A percentile compares a stretch with the other conserved stretches of the same genome.
These are phyloP conservation scores for Chaetomiaceae sp. DNA, from an alignment of 2,329 filamentous ascomycete species.

Conservation along the genomic window DNA sequence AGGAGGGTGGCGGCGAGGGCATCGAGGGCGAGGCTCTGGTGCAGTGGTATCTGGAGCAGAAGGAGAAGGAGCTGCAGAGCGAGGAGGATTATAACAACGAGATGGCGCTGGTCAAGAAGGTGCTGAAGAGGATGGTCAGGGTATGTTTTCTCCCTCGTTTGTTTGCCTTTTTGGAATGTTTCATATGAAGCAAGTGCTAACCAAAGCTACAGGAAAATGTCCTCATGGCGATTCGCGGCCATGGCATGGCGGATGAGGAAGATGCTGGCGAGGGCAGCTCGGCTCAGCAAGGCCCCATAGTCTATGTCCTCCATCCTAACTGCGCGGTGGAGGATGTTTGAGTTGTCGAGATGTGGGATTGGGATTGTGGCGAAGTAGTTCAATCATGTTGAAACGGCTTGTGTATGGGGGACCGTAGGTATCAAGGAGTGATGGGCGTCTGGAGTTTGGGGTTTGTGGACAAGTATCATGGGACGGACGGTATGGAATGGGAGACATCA, in stretches of 20 bases:
- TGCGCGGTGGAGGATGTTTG: constrained; percentile 69
- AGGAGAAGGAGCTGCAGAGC: constrained; percentile 73
- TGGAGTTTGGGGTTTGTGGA: constrained; percentile 5
- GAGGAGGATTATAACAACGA: constrained; percentile 80
- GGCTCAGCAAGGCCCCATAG: constrained; percentile 46
- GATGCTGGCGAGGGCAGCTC: constrained; percentile 42
- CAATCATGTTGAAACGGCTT: no score
- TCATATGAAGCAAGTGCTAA: constrained; percentile 26
- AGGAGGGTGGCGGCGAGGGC: constrained; percentile 66
- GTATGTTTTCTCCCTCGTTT: constrained; percentile 47
- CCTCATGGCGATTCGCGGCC: constrained; percentile 70
- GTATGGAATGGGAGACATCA: constrained; percentile 5
- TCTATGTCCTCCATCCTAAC: constrained; percentile 93
- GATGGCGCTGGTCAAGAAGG: constrained; percentile 69
- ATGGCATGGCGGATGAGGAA: constrained; percentile 48
- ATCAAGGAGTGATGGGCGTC: not conserved
- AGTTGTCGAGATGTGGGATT: not conserved
- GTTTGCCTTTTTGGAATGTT: not conserved
- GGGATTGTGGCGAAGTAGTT: no score
- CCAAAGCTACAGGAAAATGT: constrained; percentile 69
- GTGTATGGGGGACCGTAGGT: no score
- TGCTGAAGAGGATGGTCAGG: constrained; percentile 94
- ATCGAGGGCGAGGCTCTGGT: constrained; percentile 78
- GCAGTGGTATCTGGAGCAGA: constrained; percentile 88
- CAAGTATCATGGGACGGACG: not conserved